Evolutionary conservation across 1,139 yeast genomes (phyloP), one percentile per base, ranked within the genome.

Genomic region (Magnusiomyces magnusii): DNA sequence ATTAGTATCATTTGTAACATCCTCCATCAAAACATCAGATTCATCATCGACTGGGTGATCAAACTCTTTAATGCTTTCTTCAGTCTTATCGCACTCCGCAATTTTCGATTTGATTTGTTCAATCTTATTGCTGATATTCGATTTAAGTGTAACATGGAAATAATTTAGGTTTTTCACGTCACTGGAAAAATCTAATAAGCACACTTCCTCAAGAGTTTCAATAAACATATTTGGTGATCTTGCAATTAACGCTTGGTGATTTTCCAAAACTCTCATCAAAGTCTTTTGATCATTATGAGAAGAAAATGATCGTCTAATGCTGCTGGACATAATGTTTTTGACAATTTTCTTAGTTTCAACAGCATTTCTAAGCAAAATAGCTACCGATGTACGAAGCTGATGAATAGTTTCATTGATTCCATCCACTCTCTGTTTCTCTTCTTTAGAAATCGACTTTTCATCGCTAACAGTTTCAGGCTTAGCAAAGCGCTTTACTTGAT

Each of bases 341-440:
- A 90, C 73, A 19, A 82, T 73, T 0, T 77, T 78, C 0, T 74
- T 72, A 1, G 83, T 80, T 69, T 92, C 98, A 68, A 85, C 83
- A 60, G 91, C 83, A 57, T 87, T 78, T 67, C 97, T 79, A 3
- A 86, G 71, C 34, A 90, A 74, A 27, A 83, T 75, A 24, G 67
- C 56, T 3, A 71, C 52, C 1, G 71, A 63, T 10, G 69, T 67
- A 39, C 69, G 67, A 24, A 76, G 71, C 21, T 73, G 67, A 17
- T 69, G 70, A 23, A 67, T 61, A n/a, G 53, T 44, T 19, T 53
- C 59, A 15, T 47, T 49, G 13, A 54, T 44, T 60, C 52, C 19
- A 2, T 39, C 42, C 23, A 21, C 19, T 25, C 53, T 54, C 31
- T 44, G 19, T n/a, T 21, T 36, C 23, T 28, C 41, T n/a, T 52